phyloP scores from a whole-genome alignment of 805 yeast genomes.

The Metschnikowia arizonensis region DNA sequence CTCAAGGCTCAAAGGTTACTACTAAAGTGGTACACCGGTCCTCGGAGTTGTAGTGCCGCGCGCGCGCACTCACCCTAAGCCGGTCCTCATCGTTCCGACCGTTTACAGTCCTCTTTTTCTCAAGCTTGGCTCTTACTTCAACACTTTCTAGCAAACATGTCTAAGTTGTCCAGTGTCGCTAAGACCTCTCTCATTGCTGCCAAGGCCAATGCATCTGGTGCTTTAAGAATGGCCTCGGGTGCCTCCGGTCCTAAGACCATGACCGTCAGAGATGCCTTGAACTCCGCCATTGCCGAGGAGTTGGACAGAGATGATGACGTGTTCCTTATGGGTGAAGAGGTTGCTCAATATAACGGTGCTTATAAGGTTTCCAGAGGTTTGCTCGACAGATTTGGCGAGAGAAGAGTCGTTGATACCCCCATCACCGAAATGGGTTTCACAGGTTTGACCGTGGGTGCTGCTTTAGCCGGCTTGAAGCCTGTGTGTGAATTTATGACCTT shows the following conservation, averaged over 20 bases:
- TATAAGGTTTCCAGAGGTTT: slow-evolving; percentile 95
- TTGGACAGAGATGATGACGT: slow-evolving; percentile 93
- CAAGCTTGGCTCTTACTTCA: slow-evolving; percentile 5
- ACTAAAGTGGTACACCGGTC: too few species aligned
- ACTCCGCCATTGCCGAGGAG: slow-evolving; percentile 94
- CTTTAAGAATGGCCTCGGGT: slow-evolving; percentile 42
- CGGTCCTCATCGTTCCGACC: slow-evolving; percentile 23
- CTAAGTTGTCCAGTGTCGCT: slow-evolving; percentile 36
- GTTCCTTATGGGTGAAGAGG: slow-evolving; percentile 97
- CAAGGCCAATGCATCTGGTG: slow-evolving; percentile 22
- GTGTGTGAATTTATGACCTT: slow-evolving; percentile 98
- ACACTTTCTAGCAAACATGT: slow-evolving; percentile 15
- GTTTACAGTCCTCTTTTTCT: slow-evolving; percentile 5
- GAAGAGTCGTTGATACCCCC: slow-evolving; percentile 92
- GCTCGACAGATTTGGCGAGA: slow-evolving; percentile 91
- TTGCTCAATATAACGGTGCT: slow-evolving; percentile 98
- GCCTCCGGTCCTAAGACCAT: slow-evolving; percentile 54
- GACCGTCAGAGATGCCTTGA: slow-evolving; percentile 96
- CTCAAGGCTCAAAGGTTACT: too few species aligned
- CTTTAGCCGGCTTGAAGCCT: slow-evolving; percentile 95
- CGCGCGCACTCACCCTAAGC: slow-evolving; percentile 12
- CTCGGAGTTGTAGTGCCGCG: slow-evolving; percentile 20
- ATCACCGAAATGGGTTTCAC: slow-evolving; percentile 99
- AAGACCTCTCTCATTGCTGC: slow-evolving; percentile 41
- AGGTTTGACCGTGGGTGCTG: slow-evolving; percentile 92